These are phyloP conservation scores for Herpotrichia juniperi DNA, from an alignment of 2,329 filamentous ascomycete species.

Conservation along the genomic window DNA sequence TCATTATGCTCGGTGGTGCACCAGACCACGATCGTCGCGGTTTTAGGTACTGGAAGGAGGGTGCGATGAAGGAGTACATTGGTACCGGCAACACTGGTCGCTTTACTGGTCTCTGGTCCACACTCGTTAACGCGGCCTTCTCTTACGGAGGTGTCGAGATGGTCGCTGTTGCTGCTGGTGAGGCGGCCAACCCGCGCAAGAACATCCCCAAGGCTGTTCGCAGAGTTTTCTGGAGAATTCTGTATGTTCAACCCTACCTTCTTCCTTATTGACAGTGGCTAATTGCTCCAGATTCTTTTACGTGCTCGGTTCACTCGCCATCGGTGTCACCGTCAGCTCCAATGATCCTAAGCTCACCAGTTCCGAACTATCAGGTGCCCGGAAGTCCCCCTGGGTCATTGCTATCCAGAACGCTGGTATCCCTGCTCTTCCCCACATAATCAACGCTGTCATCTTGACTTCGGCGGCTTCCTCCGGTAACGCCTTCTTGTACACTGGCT, in stretches of 20 bases:
- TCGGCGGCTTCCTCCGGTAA: constrained; percentile 75
- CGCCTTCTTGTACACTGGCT: constrained; percentile 64
- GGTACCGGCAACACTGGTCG: constrained; percentile 65
- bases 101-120: constrained; percentile 66
- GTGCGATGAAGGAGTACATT: constrained; percentile 55
- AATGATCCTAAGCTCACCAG: constrained; percentile 58
- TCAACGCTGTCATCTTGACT: constrained; percentile 78
- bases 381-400: constrained; percentile 59
- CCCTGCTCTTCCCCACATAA: constrained; percentile 69
- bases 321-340: constrained; percentile 66
- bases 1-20: constrained; percentile 45
- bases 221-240: constrained; percentile 61
- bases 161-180: constrained; percentile 45
- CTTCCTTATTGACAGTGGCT: too few relatives aligned
- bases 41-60: constrained; percentile 72
- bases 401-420: constrained; percentile 72
- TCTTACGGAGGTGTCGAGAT: constrained; percentile 45
- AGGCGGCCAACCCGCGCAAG: constrained; percentile 43
- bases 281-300: too few relatives aligned
- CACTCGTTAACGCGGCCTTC: constrained; percentile 60
- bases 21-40: constrained; percentile 51
- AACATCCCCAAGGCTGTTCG: constrained; percentile 61
- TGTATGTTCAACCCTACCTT: too few relatives aligned
- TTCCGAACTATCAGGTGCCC: constrained; percentile 44
- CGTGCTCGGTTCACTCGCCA: constrained; percentile 55